These are phyloP conservation scores for Stagonosporopsis rhizophila DNA, from an alignment of 2,329 filamentous ascomycete species.

Conservation along the genomic window DNA sequence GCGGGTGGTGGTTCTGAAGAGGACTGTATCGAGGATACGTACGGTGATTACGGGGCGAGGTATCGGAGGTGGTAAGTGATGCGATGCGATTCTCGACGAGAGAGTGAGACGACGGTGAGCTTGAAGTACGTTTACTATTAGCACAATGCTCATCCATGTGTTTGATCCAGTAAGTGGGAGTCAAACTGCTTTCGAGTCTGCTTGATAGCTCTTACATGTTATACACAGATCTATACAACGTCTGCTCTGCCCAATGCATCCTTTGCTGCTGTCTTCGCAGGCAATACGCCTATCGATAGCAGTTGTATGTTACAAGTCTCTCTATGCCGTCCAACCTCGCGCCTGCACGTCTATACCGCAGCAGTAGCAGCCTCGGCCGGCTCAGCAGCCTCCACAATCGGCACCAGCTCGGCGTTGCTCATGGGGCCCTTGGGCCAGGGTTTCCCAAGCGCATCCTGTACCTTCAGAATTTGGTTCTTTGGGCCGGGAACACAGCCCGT, in stretches of 20 bases:
- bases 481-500: constrained; percentile 85
- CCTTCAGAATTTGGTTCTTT: constrained; percentile 81
- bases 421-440: constrained; percentile 66
- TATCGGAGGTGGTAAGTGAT: neutral
- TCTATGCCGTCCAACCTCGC: neutral
- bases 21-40: constrained; percentile 1
- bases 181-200: neutral
- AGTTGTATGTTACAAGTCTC: constrained; percentile 7
- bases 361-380: constrained; percentile 22
- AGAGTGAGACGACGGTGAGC: neutral
- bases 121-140: neutral
- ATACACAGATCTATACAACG: constrained; percentile 17
- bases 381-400: constrained; percentile 17
- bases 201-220: constrained; percentile 14
- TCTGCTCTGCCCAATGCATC: constrained; percentile 5
- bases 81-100: neutral
- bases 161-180: neutral
- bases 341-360: neutral
- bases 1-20: neutral
- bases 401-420: constrained; percentile 32
- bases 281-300: neutral
- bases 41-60: neutral
- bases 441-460: constrained; percentile 93
- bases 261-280: neutral
- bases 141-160: neutral